phyloP scores from a whole-genome alignment of 352 stramenopile species.

The Phytophthora pinifolia region DNA sequence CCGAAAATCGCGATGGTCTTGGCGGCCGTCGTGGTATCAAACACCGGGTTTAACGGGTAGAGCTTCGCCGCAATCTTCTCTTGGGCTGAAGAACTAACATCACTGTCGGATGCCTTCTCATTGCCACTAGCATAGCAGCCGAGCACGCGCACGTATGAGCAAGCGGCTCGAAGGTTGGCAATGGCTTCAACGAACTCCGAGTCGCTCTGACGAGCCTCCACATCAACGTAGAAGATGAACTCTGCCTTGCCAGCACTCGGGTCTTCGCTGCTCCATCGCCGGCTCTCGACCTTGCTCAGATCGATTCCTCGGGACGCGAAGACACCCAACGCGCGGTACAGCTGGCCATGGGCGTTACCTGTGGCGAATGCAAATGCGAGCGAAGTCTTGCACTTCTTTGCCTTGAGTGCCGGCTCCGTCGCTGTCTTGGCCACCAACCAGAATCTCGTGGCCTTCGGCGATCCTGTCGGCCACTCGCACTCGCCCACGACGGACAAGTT shows the following conservation, averaged over 20 bases:
- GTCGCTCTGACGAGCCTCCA: conserved; percentile 63
- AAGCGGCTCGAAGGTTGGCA: conserved; percentile 68
- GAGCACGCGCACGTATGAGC: conserved; percentile 82
- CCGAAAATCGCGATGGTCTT: conserved; percentile 94
- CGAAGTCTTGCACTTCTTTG: conserved; percentile 59
- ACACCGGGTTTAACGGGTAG: conserved; percentile 74
- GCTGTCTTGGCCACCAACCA: conserved; percentile 70
- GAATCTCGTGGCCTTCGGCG: conserved; percentile 82
- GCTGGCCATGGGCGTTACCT: conserved; percentile 56
- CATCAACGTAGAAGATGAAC: conserved; percentile 78
- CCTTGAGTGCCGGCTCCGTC: conserved; percentile 20
- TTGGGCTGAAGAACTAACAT: neutral
- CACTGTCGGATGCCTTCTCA: conserved; percentile 5
- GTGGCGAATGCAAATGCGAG: conserved; percentile 72
- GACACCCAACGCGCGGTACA: conserved; percentile 63
- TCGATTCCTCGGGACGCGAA: conserved; percentile 67
- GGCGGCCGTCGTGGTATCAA: conserved; percentile 81
- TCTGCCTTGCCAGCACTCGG: conserved; percentile 36
- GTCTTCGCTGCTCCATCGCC: conserved; percentile 37
- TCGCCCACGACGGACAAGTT: conserved; percentile 67
- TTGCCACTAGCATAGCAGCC: conserved; percentile 72
- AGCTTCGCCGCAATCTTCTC: conserved; percentile 46
- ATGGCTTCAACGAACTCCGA: conserved; percentile 67
- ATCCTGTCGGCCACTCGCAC: conserved; percentile 31
- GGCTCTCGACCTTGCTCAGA: conserved; percentile 72